These are phyloP conservation scores for Carex pumila DNA, from an alignment of 176 grass and related monocot genomes.

Conservation along the genomic window DNA sequence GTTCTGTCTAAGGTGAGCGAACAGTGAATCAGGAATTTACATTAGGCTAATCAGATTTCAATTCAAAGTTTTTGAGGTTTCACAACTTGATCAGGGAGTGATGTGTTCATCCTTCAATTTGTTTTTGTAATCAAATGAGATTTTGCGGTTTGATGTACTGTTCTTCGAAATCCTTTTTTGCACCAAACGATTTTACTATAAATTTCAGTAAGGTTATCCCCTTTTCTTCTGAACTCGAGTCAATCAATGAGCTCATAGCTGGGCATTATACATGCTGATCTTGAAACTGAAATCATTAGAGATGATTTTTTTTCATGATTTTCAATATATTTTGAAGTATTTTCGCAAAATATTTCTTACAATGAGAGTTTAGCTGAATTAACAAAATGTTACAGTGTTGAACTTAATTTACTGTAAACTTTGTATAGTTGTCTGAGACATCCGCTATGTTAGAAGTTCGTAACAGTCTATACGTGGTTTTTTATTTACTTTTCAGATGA, in stretches of 20 bases:
- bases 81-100: neutral
- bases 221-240: neutral
- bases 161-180: neutral
- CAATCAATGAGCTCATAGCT: neutral
- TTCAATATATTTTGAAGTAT: neutral
- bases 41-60: neutral
- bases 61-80: neutral
- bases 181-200: neutral
- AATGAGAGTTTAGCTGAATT: neutral
- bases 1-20: slow-evolving; percentile 2
- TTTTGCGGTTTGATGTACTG: neutral
- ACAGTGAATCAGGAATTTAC: neutral
- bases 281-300: neutral
- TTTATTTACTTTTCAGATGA: neutral
- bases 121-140: neutral
- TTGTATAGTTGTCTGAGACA: neutral
- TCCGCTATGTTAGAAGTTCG: too few species aligned
- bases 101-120: neutral
- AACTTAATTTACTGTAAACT: neutral
- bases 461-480: neutral
- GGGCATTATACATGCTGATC: neutral
- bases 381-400: neutral
- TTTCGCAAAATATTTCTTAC: neutral
- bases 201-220: neutral
- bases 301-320: neutral